Base-by-base conservation (phyloP, 2,329 filamentous ascomycete species). In the Xylaria sp. region DNA sequence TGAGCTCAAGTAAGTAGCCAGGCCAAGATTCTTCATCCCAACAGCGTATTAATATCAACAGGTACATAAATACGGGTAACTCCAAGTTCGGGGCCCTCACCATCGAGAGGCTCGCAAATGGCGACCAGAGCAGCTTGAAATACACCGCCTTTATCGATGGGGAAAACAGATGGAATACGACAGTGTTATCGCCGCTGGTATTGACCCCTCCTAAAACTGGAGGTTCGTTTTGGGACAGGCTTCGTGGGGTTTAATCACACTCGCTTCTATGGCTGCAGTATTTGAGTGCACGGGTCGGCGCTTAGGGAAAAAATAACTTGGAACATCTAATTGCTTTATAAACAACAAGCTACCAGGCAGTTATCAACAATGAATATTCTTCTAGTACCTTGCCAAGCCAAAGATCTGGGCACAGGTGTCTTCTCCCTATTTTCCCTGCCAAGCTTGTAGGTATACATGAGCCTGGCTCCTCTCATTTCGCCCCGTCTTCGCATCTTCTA, bases 141-240 rank as follows among this genome's bases (percentile, higher is more conserved):
- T 97, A 96, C 68, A 82, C 85, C 3, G 76, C 97, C 1, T 97
- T 89, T 68, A 80, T 97, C 17, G 89, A 96, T 69, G 93, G 92
- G 1, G 74, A 83, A 40, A 87, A 93, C 69, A 80, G 79, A 1
- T 97, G 93, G 93, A 88, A 84, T 52, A 83, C 78, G 2, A 74
- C 80, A 0, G 65, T 85, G 1, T 65, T 84, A 11, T 76, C 79
- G 0, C 78, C 82, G 7, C 73, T 77, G 6, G 62, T 56, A n/a
- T 54, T 61, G n/a, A 62, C 59, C 26, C 64, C 66, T n/a, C 65
- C 65, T 8, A 72, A 68, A 24, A 52, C 62, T n/a, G 51, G 63
- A 11, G 64, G 68, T 2, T 77, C 78, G 0, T 72, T 83, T 26
- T 84, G 81, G 80, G 72, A 76, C 34, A 76, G 69, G 59, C 61